phyloP scores from a whole-genome alignment of 768 basidiomycete genomes.

The Tricholoma flavovirens region DNA sequence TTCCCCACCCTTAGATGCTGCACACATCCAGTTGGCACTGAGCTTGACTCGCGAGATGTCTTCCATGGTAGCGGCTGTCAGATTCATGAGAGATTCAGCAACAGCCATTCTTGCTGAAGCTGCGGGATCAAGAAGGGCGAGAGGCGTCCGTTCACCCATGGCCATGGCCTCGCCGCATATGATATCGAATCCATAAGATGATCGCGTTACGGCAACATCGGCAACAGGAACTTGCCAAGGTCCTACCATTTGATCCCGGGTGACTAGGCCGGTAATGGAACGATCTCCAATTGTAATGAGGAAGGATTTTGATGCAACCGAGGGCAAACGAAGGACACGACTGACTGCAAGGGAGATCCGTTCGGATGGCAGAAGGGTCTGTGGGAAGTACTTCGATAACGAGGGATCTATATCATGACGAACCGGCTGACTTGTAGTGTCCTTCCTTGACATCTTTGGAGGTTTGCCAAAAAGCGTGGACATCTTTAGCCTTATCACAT shows the following conservation, averaged over 20 bases:
- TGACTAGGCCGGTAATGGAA: constrained; percentile 87
- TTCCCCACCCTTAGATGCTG: constrained; percentile 83
- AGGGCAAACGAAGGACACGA: constrained; percentile 85
- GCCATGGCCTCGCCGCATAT: constrained; percentile 93
- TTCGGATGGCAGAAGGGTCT: constrained; percentile 30
- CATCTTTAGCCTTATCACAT: constrained; percentile 89
- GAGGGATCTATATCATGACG: constrained; percentile 61
- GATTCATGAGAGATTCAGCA: constrained; percentile 88
- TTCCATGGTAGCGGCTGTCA: constrained; percentile 73
- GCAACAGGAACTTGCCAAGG: constrained; percentile 98
- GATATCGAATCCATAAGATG: constrained; percentile 89
- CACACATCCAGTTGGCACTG: constrained; percentile 99
- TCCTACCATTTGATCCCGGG: constrained; percentile 98
- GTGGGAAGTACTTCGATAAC: constrained; percentile 61
- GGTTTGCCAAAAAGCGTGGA: constrained; percentile 94
- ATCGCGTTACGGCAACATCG: constrained; percentile 94
- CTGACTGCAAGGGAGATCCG: constrained; percentile 60
- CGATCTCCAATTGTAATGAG: constrained; percentile 98
- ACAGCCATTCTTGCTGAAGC: constrained; percentile 97
- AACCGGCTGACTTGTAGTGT: constrained; percentile 39
- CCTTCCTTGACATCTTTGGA: constrained; percentile 81
- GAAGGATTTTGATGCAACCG: constrained; percentile 95
- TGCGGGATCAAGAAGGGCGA: constrained; percentile 81
- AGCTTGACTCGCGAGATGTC: constrained; percentile 77
- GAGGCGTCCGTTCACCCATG: constrained; percentile 93